Evolutionary conservation across 2,329 filamentous ascomycete species (phyloP), one percentile per base, ranked within the genome.

Genomic region (Neonectria ditissima): DNA sequence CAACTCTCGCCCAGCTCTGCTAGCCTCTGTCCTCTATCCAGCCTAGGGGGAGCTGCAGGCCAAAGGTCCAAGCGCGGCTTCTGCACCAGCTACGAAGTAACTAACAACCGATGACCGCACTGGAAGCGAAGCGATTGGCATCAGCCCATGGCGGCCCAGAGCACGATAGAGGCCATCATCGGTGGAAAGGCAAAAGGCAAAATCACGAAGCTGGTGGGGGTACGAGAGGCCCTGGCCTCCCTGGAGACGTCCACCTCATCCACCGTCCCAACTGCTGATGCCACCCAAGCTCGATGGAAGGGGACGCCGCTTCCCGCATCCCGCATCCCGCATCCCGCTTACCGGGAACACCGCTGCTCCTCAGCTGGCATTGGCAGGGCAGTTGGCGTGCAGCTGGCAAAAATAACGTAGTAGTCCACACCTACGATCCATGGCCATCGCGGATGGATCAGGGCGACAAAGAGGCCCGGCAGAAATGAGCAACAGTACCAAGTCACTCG

Each of bases 361-460:
- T 10, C 32, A n/a, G 16, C 34, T 37, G 34, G 16, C 32, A 34
- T 13, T 34, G 32, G 32, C 11, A 14, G 11, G 37, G 55, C 45
- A 20, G 9, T 22, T 24, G 24, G 45, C 55, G n/a, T 24, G 55
- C 32, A n/a, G 4, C n/a, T 26, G 48, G 51, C 41, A 41, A 39
- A 53, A 18, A 53, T 59, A 47, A 43, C 22, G 41, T 37, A n/a
- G 32, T 41, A 41, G 37, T 41, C 37, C n/a, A 18, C 37, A 53
- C n/a, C n/a, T n/a, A n/a, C n/a, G n/a, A n/a, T 59, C 47, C 37
- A 53, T 59, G 39, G 45, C 45, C 44, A 61, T 61, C 59, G 52
- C 37, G 37, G 41, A 43, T 32, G 10, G 28, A 50, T 32, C 45
- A 18, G 20, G 16, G 45, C 7, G 26, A 48, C 45, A 48, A 48